Evolutionary conservation across 352 stramenopile genomes (phyloP).

Genomic region (Phytophthora aleatoria): DNA sequence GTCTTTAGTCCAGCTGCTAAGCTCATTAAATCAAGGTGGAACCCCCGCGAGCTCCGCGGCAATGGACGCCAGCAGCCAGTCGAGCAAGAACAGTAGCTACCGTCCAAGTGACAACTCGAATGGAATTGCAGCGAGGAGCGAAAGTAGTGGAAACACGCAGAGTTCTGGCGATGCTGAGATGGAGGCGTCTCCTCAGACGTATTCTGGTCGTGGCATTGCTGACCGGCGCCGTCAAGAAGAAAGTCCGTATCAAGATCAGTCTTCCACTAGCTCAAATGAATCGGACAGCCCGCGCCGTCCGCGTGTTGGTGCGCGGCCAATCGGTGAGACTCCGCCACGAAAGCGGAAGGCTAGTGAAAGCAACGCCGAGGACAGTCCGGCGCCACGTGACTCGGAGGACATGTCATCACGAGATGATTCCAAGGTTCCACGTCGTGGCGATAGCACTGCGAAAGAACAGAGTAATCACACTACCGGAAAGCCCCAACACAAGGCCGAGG

Average conservation of each 20-base stretch:
- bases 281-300: constrained; percentile 16
- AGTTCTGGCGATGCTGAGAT: constrained; percentile 13
- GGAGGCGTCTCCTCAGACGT: constrained; percentile 2
- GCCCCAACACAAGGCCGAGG: neutral
- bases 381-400: constrained; percentile 6
- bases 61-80: constrained; percentile 21
- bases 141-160: constrained; percentile 7
- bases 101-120: constrained; percentile 13
- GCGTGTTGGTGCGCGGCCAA: constrained; percentile 4
- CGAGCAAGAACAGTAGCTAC: constrained; percentile 13
- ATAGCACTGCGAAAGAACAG: constrained; percentile 9
- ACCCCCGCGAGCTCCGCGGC: constrained; percentile 23
- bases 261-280: constrained; percentile 24
- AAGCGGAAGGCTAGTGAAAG: constrained; percentile 27
- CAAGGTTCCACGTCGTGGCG: neutral
- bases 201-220: constrained; percentile 13
- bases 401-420: constrained; percentile 10
- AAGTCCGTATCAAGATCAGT: constrained; percentile 24
- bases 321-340: constrained; percentile 2
- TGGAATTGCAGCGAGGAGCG: constrained; percentile 18
- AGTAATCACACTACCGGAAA: constrained; percentile 1
- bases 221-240: constrained; percentile 7
- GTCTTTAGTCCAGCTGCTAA: constrained; percentile 65
- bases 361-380: constrained; percentile 8
- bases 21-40: constrained; percentile 57